phyloP scores from a whole-genome alignment of 2,329 filamentous ascomycete species.

The Plectosphaerella sp. region DNA sequence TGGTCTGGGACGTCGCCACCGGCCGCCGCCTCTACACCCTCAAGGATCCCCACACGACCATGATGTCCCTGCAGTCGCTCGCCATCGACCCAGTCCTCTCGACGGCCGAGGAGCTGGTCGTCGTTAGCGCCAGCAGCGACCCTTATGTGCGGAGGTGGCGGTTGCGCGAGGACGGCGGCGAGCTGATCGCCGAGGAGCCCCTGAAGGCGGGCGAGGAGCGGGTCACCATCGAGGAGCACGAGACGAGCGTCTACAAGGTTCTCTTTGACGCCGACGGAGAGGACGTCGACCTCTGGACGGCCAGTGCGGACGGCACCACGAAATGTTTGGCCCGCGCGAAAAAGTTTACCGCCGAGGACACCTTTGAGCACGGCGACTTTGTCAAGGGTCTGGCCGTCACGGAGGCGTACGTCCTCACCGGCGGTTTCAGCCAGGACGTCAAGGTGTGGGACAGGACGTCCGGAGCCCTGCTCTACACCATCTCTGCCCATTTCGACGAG shows the following conservation, averaged over 20 bases:
- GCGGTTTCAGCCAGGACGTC: conserved; percentile 85
- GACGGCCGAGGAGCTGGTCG: conserved; percentile 41
- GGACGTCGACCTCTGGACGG: conserved; percentile 80
- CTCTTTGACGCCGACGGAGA: conserved; percentile 61
- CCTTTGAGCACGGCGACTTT: conserved; percentile 79
- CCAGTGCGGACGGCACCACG: conserved; percentile 83
- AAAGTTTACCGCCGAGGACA: conserved; percentile 67
- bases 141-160: conserved; percentile 76
- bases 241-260: conserved; percentile 84
- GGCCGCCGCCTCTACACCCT: conserved; percentile 69
- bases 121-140: conserved; percentile 80
- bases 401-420: conserved; percentile 77
- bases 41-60: conserved; percentile 62
- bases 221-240: conserved; percentile 68
- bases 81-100: conserved; percentile 65
- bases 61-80: conserved; percentile 78
- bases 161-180: conserved; percentile 48
- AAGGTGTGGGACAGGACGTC: conserved; percentile 79
- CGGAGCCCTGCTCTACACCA: conserved; percentile 68
- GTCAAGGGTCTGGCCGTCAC: conserved; percentile 76
- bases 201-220: conserved; percentile 24
- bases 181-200: conserved; percentile 42
- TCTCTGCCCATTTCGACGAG: conserved; percentile 88
- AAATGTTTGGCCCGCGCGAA: conserved; percentile 71
- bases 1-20: conserved; percentile 74